phyloP scores from a whole-genome alignment of 2,329 filamentous ascomycete species.

The Claviceps sp. region DNA sequence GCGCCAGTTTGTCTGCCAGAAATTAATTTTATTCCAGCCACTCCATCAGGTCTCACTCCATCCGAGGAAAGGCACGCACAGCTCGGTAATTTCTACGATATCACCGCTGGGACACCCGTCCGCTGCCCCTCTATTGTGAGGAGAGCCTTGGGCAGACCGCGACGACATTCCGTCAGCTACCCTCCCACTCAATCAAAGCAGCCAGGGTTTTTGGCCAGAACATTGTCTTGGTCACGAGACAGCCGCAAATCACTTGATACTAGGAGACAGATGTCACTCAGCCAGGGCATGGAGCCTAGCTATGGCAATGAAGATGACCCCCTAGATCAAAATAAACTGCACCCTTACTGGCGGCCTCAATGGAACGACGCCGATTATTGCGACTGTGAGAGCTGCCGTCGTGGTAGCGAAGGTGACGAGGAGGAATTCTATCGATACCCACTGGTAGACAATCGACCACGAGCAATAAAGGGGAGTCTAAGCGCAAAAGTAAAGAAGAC shows the following conservation, averaged over 20 bases:
- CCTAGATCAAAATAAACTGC: constrained; percentile 39
- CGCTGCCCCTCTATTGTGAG: constrained; percentile 38
- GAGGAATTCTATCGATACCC: constrained; percentile 33
- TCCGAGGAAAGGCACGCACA: constrained; percentile 36
- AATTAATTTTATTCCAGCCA: constrained; percentile 50
- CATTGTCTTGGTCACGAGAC: constrained; percentile 38
- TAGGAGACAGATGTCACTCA: constrained; percentile 12
- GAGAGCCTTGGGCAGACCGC: constrained; percentile 37
- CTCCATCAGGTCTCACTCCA: constrained; percentile 46
- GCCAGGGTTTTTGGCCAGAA: constrained; percentile 32
- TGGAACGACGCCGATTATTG: constrained; percentile 24
- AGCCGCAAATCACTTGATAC: constrained; percentile 19
- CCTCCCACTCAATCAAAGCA: constrained; percentile 25
- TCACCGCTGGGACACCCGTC: constrained; percentile 29
- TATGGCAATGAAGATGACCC: constrained; percentile 33
- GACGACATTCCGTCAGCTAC: constrained; percentile 27
- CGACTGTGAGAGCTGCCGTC: constrained; percentile 15
- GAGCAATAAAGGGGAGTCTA: constrained; percentile 31
- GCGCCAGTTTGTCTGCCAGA: constrained; percentile 28
- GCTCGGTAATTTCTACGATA: constrained; percentile 41
- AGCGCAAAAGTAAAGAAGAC: constrained; percentile 42
- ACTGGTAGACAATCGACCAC: constrained; percentile 33
- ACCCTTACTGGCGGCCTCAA: constrained; percentile 49
- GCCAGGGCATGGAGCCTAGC: constrained; percentile 15
- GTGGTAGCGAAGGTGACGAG: constrained; percentile 23